These are phyloP conservation scores for Chenopodium berlandieri DNA, from an alignment of 148 eudicot genomes.

Conservation along the genomic window DNA sequence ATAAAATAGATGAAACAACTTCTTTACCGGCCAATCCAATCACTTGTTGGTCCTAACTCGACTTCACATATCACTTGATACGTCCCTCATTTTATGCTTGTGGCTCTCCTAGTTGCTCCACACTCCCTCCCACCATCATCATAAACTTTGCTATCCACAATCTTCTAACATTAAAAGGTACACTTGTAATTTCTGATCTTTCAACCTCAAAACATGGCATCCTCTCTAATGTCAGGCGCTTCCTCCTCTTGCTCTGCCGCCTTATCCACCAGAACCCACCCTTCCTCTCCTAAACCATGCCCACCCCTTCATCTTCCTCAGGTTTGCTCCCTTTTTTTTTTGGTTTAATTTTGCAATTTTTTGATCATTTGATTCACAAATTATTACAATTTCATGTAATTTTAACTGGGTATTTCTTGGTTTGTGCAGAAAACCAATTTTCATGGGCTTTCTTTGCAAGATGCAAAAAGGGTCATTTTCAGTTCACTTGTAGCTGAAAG, in stretches of 20 bases:
- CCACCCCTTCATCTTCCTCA: conserved; percentile 30
- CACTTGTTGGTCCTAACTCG: no score
- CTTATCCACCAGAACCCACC: conserved; percentile 36
- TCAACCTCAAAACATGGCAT: conserved; percentile 30
- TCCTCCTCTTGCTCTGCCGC: conserved; percentile 50
- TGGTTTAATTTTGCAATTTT: background rate
- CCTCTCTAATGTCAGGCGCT: conserved; percentile 46
- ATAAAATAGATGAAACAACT: no score
- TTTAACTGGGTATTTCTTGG: background rate
- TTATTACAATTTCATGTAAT: background rate
- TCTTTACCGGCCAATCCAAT: no score
- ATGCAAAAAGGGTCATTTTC: conserved; percentile 46
- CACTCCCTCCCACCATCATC: background rate
- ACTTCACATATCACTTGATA: no score
- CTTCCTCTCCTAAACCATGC: conserved; percentile 20
- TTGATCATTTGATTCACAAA: background rate
- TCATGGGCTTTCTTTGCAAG: conserved; percentile 53
- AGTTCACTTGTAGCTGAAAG: conserved; percentile 36
- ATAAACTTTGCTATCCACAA: background rate
- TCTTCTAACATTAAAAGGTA: background rate
- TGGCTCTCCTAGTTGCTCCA: conserved; percentile 3
- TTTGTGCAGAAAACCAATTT: conserved; percentile 48
- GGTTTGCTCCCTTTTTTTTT: conserved; percentile 21
- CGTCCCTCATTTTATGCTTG: background rate
- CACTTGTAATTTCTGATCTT: background rate